Conservation (phyloP, 345 rosid genomes). For the Gossypium australe region DNA sequence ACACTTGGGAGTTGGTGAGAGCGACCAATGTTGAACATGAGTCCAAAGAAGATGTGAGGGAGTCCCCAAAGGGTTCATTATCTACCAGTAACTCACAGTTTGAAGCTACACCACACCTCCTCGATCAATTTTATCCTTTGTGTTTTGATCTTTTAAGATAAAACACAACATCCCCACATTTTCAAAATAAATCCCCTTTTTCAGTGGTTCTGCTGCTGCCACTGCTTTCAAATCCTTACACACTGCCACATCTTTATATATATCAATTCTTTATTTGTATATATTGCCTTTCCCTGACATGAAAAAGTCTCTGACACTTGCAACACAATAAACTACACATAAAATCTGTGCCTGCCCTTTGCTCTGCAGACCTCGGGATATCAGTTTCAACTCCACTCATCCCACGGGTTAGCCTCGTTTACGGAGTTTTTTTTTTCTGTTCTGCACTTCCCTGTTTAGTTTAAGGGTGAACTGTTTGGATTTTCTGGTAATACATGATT, state of each 20-base stretch:
- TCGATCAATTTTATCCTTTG: slow-evolving; percentile 33
- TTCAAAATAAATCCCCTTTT: slow-evolving; percentile 19
- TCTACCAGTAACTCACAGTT: not conserved
- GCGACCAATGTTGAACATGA: not conserved
- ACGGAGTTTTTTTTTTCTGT: not conserved
- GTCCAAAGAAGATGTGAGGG: not conserved
- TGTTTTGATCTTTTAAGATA: not conserved
- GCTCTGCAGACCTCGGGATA: not conserved
- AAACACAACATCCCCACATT: not conserved
- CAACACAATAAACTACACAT: not conserved
- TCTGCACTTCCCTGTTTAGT: not conserved
- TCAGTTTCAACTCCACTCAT: not conserved
- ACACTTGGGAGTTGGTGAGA: not conserved
- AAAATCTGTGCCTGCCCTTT: not conserved
- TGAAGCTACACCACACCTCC: slow-evolving; percentile 52
- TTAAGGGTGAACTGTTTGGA: not conserved
- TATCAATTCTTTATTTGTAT: not conserved
- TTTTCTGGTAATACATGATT: not conserved
- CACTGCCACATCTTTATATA: not conserved
- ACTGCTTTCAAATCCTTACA: slow-evolving; percentile 3
- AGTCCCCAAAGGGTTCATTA: not conserved
- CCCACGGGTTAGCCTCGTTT: not conserved
- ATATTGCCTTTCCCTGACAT: not conserved
- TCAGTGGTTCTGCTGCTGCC: slow-evolving; percentile 50
- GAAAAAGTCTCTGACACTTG: not conserved